Evolutionary conservation across 2,329 filamentous ascomycete species (phyloP).

Genomic region (Colletotrichum sp.): DNA sequence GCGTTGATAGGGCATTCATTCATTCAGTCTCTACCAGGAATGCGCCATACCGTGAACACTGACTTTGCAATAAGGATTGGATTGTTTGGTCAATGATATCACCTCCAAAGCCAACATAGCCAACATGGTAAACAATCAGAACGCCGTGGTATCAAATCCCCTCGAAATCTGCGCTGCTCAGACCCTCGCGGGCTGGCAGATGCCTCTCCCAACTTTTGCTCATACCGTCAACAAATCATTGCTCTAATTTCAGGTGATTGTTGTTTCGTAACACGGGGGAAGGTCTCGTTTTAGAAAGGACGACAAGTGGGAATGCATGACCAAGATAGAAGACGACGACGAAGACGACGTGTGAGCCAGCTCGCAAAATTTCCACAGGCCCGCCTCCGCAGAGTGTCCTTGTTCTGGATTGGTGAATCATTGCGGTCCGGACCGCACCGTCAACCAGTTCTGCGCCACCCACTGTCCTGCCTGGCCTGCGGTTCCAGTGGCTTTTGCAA

Average conservation of each 20-base stretch:
- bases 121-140: not conserved
- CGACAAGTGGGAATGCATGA: not conserved
- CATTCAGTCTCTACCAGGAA: not conserved
- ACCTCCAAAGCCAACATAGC: not conserved
- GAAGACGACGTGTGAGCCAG: not conserved
- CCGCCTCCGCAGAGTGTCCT: not conserved
- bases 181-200: not conserved
- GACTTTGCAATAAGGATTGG: not conserved
- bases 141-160: conserved; percentile 14
- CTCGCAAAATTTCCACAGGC: not conserved
- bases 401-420: not conserved
- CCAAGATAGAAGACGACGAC: not conserved
- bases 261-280: not conserved
- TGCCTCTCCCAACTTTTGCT: not conserved
- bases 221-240: not conserved
- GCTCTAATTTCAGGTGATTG: not conserved
- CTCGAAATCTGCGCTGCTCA: not conserved
- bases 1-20: not conserved
- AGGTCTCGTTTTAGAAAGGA: not conserved
- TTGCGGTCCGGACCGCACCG: conserved; percentile 14
- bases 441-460: conserved; percentile 42
- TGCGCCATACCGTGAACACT: not conserved
- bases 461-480: conserved; percentile 40
- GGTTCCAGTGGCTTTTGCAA: conserved; percentile 43
- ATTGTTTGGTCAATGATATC: not conserved